Evolutionary conservation across 2,329 filamentous ascomycete genomes (phyloP), one percentile per base, ranked within the genome.

Genomic region (Colletotrichum sp.): DNA sequence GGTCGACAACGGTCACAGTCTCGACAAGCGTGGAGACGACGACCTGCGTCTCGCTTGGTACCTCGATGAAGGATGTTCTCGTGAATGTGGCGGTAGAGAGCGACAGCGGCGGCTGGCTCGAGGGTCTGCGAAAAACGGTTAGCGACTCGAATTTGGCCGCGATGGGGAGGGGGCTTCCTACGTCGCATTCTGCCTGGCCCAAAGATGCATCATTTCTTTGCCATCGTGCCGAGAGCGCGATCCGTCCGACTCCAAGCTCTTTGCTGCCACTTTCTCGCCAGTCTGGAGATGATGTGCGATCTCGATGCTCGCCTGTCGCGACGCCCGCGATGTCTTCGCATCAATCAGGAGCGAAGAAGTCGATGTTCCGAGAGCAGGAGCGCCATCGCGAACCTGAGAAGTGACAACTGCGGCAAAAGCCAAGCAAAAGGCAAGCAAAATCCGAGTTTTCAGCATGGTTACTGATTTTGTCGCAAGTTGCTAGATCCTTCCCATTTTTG

Each of bases 1-100:
- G 80, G 52, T 81, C 76, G 52, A 80, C 22, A 18, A 81, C 75
- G 7, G 81, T 82, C 55, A 84, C 76, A 2, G 79, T 78, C 28
- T 80, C 70, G 2, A 77, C 77, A 13, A 76, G 67, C 0, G 81
- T 82, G 1, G 75, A 68, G 12, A 78, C 55, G 18, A 80, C 28
- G 1, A 78, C 68, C 2, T 72, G 67, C 1, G 79, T 79, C 27
- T 70, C 73, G 2, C 77, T 76, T 2, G 77, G 73, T 22, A 77
- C 39, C 2, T 78, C 79, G 62, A 74, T 74, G 6, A 80, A 80
- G 5, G 74, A 36, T 1, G 81, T 82, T 15, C 68, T 66, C 5
- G 69, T 58, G 12, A 78, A 10, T 5, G 76, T 78, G 18, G 39
- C 36, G 10, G 78, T 78, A 16, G 39, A n/a, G 18, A 65, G 27